These are phyloP conservation scores for Andrographis paniculata DNA, from an alignment of 305 asterid genomes.

Conservation along the genomic window DNA sequence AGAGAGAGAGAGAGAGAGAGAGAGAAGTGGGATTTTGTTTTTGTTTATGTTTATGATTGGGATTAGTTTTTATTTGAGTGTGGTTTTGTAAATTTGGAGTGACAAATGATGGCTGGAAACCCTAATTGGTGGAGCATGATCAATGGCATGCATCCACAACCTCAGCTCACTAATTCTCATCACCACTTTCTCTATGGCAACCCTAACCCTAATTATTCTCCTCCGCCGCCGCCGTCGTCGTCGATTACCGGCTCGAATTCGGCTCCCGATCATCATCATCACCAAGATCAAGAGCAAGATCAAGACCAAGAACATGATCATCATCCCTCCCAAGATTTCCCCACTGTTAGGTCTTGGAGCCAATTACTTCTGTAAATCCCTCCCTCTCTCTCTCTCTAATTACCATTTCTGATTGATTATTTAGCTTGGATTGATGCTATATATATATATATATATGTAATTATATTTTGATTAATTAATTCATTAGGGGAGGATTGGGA, in stretches of 20 bases:
- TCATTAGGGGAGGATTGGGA: slow-evolving; percentile 26
- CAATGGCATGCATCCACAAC: slow-evolving; percentile 60
- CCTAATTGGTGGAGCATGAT: slow-evolving; percentile 84
- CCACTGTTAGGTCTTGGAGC: slow-evolving; percentile 38
- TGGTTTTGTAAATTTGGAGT: slow-evolving; percentile 10
- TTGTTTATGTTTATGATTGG: background rate
- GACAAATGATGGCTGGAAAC: slow-evolving; percentile 93
- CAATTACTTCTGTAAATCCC: slow-evolving; percentile 33
- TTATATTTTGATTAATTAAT: background rate
- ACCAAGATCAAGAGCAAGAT: too few species aligned
- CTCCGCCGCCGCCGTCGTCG: slow-evolving; percentile 2
- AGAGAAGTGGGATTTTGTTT: background rate
- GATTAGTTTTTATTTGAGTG: too few species aligned
- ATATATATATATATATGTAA: background rate
- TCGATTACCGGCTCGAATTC: background rate
- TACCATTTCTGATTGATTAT: too few species aligned
- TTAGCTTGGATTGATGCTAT: too few species aligned
- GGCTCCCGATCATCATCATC: background rate
- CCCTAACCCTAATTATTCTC: slow-evolving; percentile 17
- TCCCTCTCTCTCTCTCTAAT: slow-evolving; percentile 20
- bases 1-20: background rate
- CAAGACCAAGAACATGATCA: too few species aligned
- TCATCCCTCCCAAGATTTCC: slow-evolving; percentile 24
- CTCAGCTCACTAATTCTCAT: slow-evolving; percentile 26
- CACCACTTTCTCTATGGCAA: slow-evolving; percentile 13